Evolutionary conservation across 1,284 basidiomycete species (phyloP), one percentile per base, ranked within the genome.

Genomic region (Porogramme epimiltina): DNA sequence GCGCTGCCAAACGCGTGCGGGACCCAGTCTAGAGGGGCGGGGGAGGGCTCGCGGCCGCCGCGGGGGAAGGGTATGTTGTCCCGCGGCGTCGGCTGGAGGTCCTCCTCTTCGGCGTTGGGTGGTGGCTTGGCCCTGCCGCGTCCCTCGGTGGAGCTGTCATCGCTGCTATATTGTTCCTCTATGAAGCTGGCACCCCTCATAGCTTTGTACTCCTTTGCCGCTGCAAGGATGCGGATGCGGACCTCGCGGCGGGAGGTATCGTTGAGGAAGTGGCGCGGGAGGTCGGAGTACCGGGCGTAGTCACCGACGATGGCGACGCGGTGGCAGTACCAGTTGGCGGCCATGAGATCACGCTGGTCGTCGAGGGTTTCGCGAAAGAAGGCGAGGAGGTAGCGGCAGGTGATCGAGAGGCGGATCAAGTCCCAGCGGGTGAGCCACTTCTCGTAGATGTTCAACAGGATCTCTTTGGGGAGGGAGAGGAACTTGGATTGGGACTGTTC

Each of bases 231-330:
- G 18, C 18, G 20, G 4, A 25, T 25, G 2, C 48, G 48, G 24
- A 44, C 42, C 10, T 38, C 36, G 3, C 28, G 28, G 28, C 28
- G 28, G 28, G 28, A 31, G 13, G 28, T 13, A 13, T 38, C 42
- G 11, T 41, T 52, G 9, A 48, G 34, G 3, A 45, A 25, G 28
- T n/a, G 8, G 26, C 28, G 22, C 6, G 37, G 37, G 22, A 48
- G 26, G 36, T 45, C 38, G 3, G 47, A 25, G 42, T 40, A 39
- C 11, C 20, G 1, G 13, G 36, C 23, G 13, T 36, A 26, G 18
- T 45, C 42, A 3, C 45, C 45, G 15, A 52, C 9, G 36, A 41
- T 44, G 16, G 38, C 51, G 26, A 52, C 36, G n/a, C 42, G 42
- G 18, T 46, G 45, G n/a, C 15, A 9, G 10, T 22, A 25, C 46